A percentile compares a stretch with the other conserved stretches of the same genome.
phyloP scores from a whole-genome alignment of 73 alveolate species.

The Effrenium voratum region DNA sequence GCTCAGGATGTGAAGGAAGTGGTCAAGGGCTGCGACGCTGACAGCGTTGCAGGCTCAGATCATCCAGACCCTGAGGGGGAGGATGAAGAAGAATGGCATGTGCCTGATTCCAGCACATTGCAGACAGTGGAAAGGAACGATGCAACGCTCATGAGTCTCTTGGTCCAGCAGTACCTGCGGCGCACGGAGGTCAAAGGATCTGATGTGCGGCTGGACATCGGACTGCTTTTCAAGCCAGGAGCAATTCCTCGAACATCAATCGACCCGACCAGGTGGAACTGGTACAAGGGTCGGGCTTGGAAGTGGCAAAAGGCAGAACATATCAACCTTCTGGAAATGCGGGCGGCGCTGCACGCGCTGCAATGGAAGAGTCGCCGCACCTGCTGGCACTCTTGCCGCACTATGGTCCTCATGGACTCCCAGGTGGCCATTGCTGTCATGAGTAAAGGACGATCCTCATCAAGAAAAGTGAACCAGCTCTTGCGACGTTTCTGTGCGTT shows the following conservation, averaged over 20 bases:
- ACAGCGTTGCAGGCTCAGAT: no score
- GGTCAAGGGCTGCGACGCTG: neutral
- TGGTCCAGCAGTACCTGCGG: neutral
- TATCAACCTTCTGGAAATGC: neutral
- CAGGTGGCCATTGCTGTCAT: neutral
- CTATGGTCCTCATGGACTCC: neutral
- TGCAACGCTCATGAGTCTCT: neutral
- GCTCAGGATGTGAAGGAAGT: neutral
- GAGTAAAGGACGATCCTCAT: neutral
- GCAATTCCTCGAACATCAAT: neutral
- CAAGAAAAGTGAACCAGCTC: neutral
- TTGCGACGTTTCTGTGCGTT: neutral
- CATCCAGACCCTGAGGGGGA: neutral
- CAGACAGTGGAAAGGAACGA: neutral
- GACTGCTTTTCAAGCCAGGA: neutral
- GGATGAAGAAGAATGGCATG: neutral
- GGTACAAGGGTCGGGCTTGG: neutral
- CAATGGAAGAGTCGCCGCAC: neutral
- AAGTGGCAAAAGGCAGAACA: neutral
- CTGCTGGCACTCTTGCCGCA: neutral
- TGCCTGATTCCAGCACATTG: neutral
- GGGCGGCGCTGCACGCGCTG: neutral
- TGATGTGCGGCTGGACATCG: neutral
- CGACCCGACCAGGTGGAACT: neutral
- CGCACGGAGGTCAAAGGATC: neutral